Conservation (phyloP, 2,329 filamentous ascomycete species). For the Trichoderma sp. region DNA sequence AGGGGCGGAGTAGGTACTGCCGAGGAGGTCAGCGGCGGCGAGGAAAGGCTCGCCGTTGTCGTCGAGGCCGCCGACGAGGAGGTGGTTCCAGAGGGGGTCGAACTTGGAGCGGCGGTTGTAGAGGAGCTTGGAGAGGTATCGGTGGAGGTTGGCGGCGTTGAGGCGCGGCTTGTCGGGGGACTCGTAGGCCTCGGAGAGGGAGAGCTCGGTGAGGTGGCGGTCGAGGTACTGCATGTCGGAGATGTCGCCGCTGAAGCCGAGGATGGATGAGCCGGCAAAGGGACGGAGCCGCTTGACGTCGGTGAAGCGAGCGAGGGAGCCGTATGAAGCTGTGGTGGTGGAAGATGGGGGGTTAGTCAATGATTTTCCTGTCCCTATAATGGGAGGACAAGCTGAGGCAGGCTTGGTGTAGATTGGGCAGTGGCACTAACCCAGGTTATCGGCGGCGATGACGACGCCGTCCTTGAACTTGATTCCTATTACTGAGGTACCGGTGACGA, state of each 20-base stretch:
- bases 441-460: conserved; percentile 93
- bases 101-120: conserved; percentile 95
- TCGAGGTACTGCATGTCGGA: conserved; percentile 99
- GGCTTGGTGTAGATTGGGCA: not conserved
- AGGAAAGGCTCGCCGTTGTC: conserved; percentile 81
- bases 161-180: conserved; percentile 53
- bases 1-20: conserved; percentile 86
- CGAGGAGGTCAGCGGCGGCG: conserved; percentile 85
- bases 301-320: conserved; percentile 93
- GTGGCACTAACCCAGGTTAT: conserved; percentile 76
- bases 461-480: conserved; percentile 94
- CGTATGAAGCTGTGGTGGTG: conserved; percentile 78
- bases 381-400: not conserved
- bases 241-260: conserved; percentile 96
- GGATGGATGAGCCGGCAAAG: conserved; percentile 79
- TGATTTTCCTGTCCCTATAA: not conserved
- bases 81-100: conserved; percentile 95
- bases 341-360: not conserved
- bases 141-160: conserved; percentile 92
- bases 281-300: conserved; percentile 92
- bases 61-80: conserved; percentile 88
- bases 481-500: conserved; percentile 96
- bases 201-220: conserved; percentile 79
- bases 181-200: conserved; percentile 85
- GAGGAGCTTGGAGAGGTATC: conserved; percentile 92